These are phyloP conservation scores for Ogataea salicorniae DNA, from an alignment of 805 yeast genomes.

Conservation along the genomic window DNA sequence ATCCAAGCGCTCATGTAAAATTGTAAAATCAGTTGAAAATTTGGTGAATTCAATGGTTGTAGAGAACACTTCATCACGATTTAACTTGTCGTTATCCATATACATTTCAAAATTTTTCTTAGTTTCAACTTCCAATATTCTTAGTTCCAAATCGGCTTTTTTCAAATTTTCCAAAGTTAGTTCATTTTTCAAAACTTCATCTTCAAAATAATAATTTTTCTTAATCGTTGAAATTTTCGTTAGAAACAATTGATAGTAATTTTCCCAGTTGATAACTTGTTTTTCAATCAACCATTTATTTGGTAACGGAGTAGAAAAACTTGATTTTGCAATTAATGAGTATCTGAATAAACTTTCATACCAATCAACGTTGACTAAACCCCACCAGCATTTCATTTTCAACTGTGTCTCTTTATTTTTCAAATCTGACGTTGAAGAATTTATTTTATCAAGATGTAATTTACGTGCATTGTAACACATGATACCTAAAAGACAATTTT, in stretches of 20 bases:
- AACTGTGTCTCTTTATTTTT: slow-evolving; percentile 6
- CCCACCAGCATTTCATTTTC: slow-evolving; percentile 27
- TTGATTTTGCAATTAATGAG: slow-evolving; percentile 15
- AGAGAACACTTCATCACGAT: slow-evolving; percentile 9
- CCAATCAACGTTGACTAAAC: slow-evolving; percentile 30
- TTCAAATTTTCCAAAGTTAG: slow-evolving; percentile 14
- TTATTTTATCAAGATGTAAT: slow-evolving; percentile 20
- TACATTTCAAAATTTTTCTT: slow-evolving; percentile 17
- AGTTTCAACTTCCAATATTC: slow-evolving; percentile 19
- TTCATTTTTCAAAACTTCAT: slow-evolving; percentile 11
- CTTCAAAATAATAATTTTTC: slow-evolving; percentile 23
- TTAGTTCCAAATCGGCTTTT: slow-evolving; percentile 24
- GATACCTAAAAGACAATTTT: slow-evolving; percentile 20
- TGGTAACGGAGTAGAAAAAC: slow-evolving; percentile 25
- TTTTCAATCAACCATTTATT: slow-evolving; percentile 15
- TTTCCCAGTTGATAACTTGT: slow-evolving; percentile 15
- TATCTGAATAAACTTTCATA: slow-evolving; percentile 25
- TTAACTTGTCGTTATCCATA: slow-evolving; percentile 15
- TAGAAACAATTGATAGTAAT: slow-evolving; percentile 21
- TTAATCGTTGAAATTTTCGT: slow-evolving; percentile 23
- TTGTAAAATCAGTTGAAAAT: slow-evolving; percentile 12
- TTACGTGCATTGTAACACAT: slow-evolving; percentile 23
- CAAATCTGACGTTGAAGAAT: background rate
- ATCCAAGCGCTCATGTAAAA: slow-evolving; percentile 24
- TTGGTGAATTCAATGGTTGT: slow-evolving; percentile 13